Evolutionary conservation across 441 rosid species (phyloP).

Genomic region (Populus hybrid): DNA sequence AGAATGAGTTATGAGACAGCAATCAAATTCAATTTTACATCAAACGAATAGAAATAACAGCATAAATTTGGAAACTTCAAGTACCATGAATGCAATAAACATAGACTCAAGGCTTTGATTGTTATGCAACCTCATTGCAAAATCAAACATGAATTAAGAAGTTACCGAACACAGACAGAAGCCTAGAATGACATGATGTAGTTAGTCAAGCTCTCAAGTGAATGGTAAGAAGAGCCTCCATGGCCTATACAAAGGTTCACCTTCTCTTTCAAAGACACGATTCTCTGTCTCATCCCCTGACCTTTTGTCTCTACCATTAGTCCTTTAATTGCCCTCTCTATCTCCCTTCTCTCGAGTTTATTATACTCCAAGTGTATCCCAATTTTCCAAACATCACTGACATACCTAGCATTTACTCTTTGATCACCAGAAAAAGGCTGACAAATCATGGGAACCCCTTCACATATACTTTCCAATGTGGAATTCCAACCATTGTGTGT

Average conservation of each 20-base stretch:
- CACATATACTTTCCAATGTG: conserved; percentile 49
- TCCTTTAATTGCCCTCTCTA: conserved; percentile 35
- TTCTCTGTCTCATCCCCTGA: conserved; percentile 38
- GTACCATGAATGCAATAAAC: too few species aligned
- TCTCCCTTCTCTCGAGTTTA: conserved; percentile 30
- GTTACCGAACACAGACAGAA: not conserved
- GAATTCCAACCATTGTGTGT: conserved; percentile 65
- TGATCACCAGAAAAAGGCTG: conserved; percentile 50
- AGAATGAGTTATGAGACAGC: too few species aligned
- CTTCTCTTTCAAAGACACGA: conserved; percentile 33
- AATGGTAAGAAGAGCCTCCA: conserved; percentile 43
- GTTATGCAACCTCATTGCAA: too few species aligned
- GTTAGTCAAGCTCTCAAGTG: conserved; percentile 29
- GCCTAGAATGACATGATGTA: conserved; percentile 27
- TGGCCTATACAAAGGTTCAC: conserved; percentile 25
- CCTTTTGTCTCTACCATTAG: conserved; percentile 42
- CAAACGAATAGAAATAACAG: too few species aligned
- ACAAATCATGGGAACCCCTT: conserved; percentile 64
- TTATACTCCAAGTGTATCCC: conserved; percentile 39
- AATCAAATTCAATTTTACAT: too few species aligned
- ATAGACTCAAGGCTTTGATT: too few species aligned
- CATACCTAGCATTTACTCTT: conserved; percentile 46
- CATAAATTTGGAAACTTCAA: too few species aligned
- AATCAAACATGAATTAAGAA: too few species aligned
- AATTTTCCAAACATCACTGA: conserved; percentile 40